Evolutionary conservation across 176 grass and related monocot genomes (phyloP).

Genomic region (Stipa capillata): DNA sequence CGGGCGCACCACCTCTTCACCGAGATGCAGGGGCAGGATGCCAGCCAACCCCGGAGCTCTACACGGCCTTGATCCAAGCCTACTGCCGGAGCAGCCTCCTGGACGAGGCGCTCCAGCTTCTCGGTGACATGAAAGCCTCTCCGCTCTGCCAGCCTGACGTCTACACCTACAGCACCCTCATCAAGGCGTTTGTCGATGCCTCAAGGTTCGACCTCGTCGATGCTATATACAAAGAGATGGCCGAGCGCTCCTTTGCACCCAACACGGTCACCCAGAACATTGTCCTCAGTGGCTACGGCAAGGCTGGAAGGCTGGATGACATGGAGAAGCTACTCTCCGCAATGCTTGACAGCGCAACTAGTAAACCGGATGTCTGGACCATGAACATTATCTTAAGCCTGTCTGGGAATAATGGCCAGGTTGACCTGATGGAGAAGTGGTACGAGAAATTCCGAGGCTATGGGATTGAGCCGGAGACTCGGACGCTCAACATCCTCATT

Average conservation of each 20-base stretch:
- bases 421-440: slow-evolving; percentile 86
- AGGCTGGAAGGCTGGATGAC: slow-evolving; percentile 60
- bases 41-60: slow-evolving; percentile 53
- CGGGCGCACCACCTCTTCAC: slow-evolving; percentile 54
- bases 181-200: slow-evolving; percentile 68
- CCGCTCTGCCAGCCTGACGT: slow-evolving; percentile 79
- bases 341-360: slow-evolving; percentile 57
- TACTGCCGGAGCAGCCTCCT: slow-evolving; percentile 56
- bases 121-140: slow-evolving; percentile 51
- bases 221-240: slow-evolving; percentile 70
- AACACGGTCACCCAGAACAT: slow-evolving; percentile 92
- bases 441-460: slow-evolving; percentile 85
- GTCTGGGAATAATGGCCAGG: slow-evolving; percentile 66
- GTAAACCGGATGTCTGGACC: slow-evolving; percentile 92
- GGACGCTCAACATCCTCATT: slow-evolving; percentile 93
- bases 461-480: slow-evolving; percentile 78
- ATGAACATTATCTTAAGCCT: slow-evolving; percentile 94
- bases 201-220: slow-evolving; percentile 58
- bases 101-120: slow-evolving; percentile 60
- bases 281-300: slow-evolving; percentile 79
- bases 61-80: slow-evolving; percentile 64
- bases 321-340: slow-evolving; percentile 70
- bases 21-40: slow-evolving; percentile 55
- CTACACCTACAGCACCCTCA: slow-evolving; percentile 82
- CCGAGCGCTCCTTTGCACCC: slow-evolving; percentile 43